These are phyloP conservation scores for Thielaviopsis musarum DNA, from an alignment of 2,329 filamentous ascomycete genomes.

Conservation along the genomic window DNA sequence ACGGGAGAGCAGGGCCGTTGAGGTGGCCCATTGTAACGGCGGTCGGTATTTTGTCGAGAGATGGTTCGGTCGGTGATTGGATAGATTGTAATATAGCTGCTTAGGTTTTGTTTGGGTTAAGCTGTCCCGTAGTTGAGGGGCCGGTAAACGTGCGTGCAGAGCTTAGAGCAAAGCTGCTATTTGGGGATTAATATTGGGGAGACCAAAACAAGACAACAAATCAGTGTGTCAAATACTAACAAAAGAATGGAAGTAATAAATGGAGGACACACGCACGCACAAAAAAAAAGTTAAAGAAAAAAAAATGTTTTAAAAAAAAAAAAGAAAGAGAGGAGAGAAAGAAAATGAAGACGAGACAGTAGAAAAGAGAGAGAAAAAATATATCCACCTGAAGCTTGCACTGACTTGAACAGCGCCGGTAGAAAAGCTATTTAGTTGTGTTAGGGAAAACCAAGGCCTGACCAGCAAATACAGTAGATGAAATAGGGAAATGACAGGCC, in stretches of 20 bases:
- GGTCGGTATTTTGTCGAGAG: neutral
- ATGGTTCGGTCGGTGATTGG: neutral
- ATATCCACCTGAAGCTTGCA: too few relatives aligned
- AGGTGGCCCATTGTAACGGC: constrained; percentile 23
- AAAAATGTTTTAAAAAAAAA: neutral
- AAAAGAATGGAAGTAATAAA: neutral
- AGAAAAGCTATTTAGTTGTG: neutral
- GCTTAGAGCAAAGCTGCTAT: neutral
- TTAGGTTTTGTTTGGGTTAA: neutral
- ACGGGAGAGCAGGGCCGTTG: constrained; percentile 39
- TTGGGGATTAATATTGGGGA: neutral
- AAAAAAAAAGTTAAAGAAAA: neutral
- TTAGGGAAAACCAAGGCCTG: too few relatives aligned
- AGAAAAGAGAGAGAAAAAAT: neutral
- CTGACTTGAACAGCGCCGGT: too few relatives aligned
- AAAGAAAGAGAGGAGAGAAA: neutral
- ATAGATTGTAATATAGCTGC: too few relatives aligned
- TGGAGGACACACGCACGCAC: neutral
- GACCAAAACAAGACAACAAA: neutral
- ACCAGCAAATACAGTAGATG: too few relatives aligned
- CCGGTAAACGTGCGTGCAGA: too few relatives aligned
- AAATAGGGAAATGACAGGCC: too few relatives aligned
- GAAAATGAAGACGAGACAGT: neutral
- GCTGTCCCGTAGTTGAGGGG: neutral
- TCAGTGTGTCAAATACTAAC: neutral